Base-by-base conservation (phyloP, 257 asterid species). In the Lycium barbarum region DNA sequence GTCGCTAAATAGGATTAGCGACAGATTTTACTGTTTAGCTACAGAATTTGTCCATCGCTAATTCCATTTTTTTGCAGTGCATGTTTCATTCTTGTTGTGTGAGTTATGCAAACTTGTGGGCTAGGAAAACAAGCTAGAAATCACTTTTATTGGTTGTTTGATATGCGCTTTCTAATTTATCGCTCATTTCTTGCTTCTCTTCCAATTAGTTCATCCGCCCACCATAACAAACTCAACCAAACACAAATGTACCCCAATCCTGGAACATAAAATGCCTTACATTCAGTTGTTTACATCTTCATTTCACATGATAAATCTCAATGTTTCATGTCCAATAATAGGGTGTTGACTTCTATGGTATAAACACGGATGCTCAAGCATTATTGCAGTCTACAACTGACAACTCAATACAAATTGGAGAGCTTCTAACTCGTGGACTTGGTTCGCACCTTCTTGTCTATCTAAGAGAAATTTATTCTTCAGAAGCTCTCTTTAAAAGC, bases 361-460 rank as follows among this genome's bases (percentile, higher is more conserved):
- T 97, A 87, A 97, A 97, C 91, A 97, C 99, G 35, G 99, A 97
- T 90, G 90, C 98, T 86, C 99, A 97, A 81, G 97, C 99, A 79
- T 92, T 97, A 26, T 62, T 92, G 87, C 98, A 94, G 83, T 97
- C 99, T 83, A 92, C 98, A 81, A 97, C 98, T 17, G 90, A 91
- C 86, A 86, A 90, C 83, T 95, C 98, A 80, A 92, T 95, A 88
- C 99, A 95, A 85, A 97, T 95, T 85, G 99, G 99, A 83, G 99
- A 97, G 90, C 96, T 97, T 85, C 89, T 97, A 91, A 97, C 99
- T 86, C 97, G 99, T 71, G 99, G 99, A 87, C 98, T 97, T 83
- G 99, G 99, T 97, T 86, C 73, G 89, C 58, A 47, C 80, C 88
- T 79, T 86, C 70, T 81, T 45, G 13, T 74, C 53, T 81, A 14